These are phyloP conservation scores for Tardiomyces depauwii DNA, from an alignment of 1,139 yeast genomes.

Conservation along the genomic window DNA sequence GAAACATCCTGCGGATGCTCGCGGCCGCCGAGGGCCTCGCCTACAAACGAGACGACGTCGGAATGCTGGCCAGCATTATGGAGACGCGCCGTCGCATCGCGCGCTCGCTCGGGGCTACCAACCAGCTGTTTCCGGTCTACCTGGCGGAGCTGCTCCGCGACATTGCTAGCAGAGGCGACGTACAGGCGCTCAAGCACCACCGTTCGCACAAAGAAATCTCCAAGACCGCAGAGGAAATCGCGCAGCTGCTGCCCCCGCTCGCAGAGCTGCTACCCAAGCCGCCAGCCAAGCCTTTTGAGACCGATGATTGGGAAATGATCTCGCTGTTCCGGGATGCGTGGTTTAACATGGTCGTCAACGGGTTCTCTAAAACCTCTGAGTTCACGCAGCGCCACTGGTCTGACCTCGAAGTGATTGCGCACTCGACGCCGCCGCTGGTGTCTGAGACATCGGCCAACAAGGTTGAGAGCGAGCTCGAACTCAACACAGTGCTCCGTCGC, in stretches of 20 bases:
- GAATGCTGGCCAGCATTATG: slow-evolving; percentile 7
- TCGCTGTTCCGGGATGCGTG: slow-evolving; percentile 76
- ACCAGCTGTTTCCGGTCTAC: slow-evolving; percentile 45
- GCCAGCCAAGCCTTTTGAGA: slow-evolving; percentile 31
- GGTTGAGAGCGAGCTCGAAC: slow-evolving; percentile 83
- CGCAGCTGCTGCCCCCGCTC: slow-evolving; percentile 57
- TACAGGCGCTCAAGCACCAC: slow-evolving; percentile 59
- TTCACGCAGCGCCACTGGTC: slow-evolving; percentile 36
- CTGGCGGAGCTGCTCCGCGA: slow-evolving; percentile 55
- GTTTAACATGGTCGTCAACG: slow-evolving; percentile 92
- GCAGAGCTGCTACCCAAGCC: slow-evolving; percentile 62
- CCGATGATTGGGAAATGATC: slow-evolving; percentile 35
- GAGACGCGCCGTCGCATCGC: slow-evolving; percentile 31
- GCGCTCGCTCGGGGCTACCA: slow-evolving; percentile 19
- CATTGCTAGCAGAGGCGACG: slow-evolving; percentile 74
- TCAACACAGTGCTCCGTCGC: slow-evolving; percentile 82
- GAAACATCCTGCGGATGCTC: slow-evolving; percentile 34
- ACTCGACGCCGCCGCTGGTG: slow-evolving; percentile 85
- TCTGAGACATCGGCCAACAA: slow-evolving; percentile 78
- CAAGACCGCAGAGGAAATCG: slow-evolving; percentile 66
- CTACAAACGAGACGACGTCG: slow-evolving; percentile 3
- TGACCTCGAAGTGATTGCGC: slow-evolving; percentile 63
- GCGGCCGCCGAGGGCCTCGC: slow-evolving; percentile 23
- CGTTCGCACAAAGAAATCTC: slow-evolving; percentile 71
- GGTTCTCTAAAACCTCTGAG: slow-evolving; percentile 55